Conservation (phyloP, 768 basidiomycete genomes). For the Boletus huronensis region DNA sequence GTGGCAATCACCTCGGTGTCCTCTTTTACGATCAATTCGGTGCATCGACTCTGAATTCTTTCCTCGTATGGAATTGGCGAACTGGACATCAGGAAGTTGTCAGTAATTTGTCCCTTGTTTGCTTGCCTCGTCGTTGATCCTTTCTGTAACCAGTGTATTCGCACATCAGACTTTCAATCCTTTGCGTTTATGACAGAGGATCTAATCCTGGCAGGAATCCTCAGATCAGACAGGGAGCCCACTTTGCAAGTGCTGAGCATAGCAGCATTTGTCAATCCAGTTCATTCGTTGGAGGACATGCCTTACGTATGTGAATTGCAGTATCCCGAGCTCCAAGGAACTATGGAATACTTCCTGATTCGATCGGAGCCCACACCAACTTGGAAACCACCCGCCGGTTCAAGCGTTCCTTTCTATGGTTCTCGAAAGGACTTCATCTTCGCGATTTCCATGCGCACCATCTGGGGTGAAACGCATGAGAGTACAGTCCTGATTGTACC, state of each 20-base stretch:
- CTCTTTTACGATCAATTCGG: slow-evolving; percentile 19
- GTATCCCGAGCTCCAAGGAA: slow-evolving; percentile 22
- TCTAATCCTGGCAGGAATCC: slow-evolving; percentile 22
- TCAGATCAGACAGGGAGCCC: slow-evolving; percentile 1
- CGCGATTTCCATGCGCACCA: slow-evolving; percentile 25
- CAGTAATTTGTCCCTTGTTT: slow-evolving; percentile 5
- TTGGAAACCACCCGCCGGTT: slow-evolving; percentile 17
- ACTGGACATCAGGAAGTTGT: slow-evolving; percentile 29
- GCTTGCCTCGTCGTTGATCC: not conserved
- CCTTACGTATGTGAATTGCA: slow-evolving; percentile 25
- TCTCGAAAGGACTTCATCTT: slow-evolving; percentile 32
- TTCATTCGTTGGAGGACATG: slow-evolving; percentile 11
- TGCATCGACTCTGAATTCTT: slow-evolving; percentile 4
- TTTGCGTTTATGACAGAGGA: slow-evolving; percentile 35
- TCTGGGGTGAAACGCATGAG: slow-evolving; percentile 4
- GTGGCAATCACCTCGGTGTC: slow-evolving; percentile 29
- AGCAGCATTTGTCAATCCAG: not conserved
- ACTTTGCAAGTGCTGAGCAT: slow-evolving; percentile 22
- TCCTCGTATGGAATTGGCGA: slow-evolving; percentile 37
- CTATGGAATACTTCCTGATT: slow-evolving; percentile 23
- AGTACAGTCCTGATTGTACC: slow-evolving; percentile 30
- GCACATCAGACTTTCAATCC: slow-evolving; percentile 23
- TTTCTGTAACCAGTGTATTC: slow-evolving; percentile 18
- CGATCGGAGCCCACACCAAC: slow-evolving; percentile 34
- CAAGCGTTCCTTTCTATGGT: slow-evolving; percentile 18